Base-by-base conservation (phyloP, 2,329 filamentous ascomycete species). In the Aspergillus luchuensis region DNA sequence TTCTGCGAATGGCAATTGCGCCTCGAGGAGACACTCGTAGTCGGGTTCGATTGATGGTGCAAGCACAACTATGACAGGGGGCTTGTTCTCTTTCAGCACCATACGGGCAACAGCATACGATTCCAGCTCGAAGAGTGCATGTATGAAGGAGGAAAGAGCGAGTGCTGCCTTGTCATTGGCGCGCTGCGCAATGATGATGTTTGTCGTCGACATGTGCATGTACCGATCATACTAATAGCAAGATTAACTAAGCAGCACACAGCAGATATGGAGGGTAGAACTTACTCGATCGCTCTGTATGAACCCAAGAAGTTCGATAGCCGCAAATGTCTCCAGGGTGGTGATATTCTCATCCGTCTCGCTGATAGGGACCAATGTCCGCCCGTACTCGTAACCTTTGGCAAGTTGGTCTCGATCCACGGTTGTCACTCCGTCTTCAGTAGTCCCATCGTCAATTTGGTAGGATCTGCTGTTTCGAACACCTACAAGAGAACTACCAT, bases 361-460 rank as follows among this genome's bases (percentile, higher is more conserved):
- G 66, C 87, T 91, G 67, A 99, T 97, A 66, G 90, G 89, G 1
- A 99, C 94, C 2, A 91, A 92, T 0, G 94, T 97, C 59, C 92
- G 86, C 49, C 95, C 95, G 73, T 99, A 99, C 71, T 92, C 89
- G 71, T 94, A 99, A 0, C 95, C 95, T 74, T 92, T 96, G n/a
- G 91, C 91, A 39, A 99, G 82, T 15, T 91, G 86, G 13, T 96
- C 92, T 60, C 87, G 87, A 28, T 90, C 87, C 25, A 99, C 88
- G 56, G 97, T 91, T 57, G 84, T 84, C 77, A 94, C 96, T 11
- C 91, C 90, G 15, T 91, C 92, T 0, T 89, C 87, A 0, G 87
- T 88, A 41, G 85, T 81, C 5, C 89, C 84, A 63, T 97, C 91
- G 39, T 89, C 85, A 61, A 98, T 85, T 69, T 89, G 89, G 76